These are phyloP conservation scores for Persicaria maculosa DNA, from an alignment of 148 eudicot species.

Conservation along the genomic window DNA sequence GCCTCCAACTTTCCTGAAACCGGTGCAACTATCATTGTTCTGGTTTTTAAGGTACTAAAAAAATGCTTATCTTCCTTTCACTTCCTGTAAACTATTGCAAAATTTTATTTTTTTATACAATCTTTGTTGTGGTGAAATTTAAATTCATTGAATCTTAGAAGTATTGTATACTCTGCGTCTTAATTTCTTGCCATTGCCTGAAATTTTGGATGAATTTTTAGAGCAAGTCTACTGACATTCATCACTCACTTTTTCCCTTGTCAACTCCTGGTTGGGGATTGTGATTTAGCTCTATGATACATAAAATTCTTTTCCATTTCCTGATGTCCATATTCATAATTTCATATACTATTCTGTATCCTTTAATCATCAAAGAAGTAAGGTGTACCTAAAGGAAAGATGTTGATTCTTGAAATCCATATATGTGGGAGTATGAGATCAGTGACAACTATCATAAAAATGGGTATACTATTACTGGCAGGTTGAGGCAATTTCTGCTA, in stretches of 20 bases:
- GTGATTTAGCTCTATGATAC: neutral
- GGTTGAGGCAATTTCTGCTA: too few relatives aligned
- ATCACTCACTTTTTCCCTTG: neutral
- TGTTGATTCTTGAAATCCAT: too few relatives aligned
- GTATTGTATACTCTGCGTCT: neutral
- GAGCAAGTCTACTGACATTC: neutral
- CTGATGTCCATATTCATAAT: neutral
- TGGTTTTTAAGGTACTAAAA: conserved; percentile 50
- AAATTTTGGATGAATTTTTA: neutral
- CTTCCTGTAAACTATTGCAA: neutral
- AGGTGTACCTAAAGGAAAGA: too few relatives aligned
- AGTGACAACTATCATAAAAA: too few relatives aligned
- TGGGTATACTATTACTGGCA: too few relatives aligned
- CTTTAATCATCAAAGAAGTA: too few relatives aligned
- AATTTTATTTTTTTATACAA: neutral
- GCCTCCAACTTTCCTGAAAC: conserved; percentile 48
- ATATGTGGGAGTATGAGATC: too few relatives aligned
- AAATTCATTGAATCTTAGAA: neutral
- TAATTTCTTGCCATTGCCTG: neutral
- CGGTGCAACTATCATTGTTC: conserved; percentile 79
- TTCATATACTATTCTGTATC: neutral
- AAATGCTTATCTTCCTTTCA: neutral
- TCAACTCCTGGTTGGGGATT: neutral
- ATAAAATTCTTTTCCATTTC: neutral
- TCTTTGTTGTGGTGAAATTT: neutral